Conservation (phyloP, 306 rosid genomes). For the Trichosanthes cucumerina region DNA sequence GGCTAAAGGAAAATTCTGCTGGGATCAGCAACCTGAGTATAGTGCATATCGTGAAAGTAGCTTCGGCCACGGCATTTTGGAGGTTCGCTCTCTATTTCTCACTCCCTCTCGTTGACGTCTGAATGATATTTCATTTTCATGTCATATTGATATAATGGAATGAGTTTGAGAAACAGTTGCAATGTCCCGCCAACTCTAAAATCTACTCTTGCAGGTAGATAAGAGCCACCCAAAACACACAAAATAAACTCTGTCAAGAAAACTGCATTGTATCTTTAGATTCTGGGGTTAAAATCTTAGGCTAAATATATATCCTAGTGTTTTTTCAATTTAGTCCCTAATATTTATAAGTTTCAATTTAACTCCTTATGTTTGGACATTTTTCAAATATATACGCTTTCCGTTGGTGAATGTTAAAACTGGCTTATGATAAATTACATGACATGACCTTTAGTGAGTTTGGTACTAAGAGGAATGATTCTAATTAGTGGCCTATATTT, state of each 20-base stretch:
- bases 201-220: background rate
- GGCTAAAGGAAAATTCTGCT: conserved; percentile 77
- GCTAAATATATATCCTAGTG: no score
- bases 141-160: background rate
- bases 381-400: no score
- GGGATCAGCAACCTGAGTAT: conserved; percentile 80
- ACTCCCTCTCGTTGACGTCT: background rate
- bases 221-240: background rate
- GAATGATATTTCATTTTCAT: background rate
- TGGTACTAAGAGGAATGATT: no score
- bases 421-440: no score
- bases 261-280: background rate
- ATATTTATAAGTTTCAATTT: background rate
- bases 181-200: background rate
- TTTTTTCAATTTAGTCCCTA: background rate
- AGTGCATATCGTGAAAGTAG: conserved; percentile 93
- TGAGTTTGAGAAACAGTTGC: background rate
- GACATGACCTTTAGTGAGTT: no score
- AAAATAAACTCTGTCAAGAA: background rate
- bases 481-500: no score
- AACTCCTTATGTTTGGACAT: background rate
- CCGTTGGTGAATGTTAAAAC: no score
- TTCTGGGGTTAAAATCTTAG: background rate
- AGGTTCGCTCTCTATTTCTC: conserved; percentile 35
- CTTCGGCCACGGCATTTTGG: conserved; percentile 92